phyloP scores from a whole-genome alignment of 257 asterid genomes.

The Nicotiana knightiana region DNA sequence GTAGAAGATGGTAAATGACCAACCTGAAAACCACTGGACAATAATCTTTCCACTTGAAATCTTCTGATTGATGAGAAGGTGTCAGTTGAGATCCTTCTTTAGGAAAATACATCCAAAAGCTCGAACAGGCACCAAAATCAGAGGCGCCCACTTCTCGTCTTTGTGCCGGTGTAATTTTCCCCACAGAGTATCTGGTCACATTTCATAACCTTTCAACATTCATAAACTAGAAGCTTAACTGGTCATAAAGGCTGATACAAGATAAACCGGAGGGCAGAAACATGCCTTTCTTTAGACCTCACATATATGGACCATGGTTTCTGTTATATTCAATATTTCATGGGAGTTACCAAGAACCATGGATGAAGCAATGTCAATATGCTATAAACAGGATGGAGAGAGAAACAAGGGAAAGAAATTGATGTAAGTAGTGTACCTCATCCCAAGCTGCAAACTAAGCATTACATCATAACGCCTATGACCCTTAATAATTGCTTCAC shows the following conservation, averaged over 20 bases:
- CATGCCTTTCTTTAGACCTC: background rate
- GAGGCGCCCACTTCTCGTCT: conserved; percentile 79
- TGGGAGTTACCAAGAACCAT: background rate
- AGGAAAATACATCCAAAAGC: conserved; percentile 93
- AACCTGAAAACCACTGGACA: conserved; percentile 98
- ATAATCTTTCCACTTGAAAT: conserved; percentile 96
- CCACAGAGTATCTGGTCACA: conserved; percentile 76
- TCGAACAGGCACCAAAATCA: conserved; percentile 81
- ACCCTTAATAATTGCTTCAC: conserved; percentile 91
- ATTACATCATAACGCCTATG: conserved; percentile 91
- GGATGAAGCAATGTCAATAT: background rate
- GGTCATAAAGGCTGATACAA: background rate
- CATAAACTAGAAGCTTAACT: background rate
- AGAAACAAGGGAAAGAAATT: background rate
- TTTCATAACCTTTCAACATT: background rate
- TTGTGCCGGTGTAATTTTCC: conserved; percentile 84
- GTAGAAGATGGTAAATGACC: conserved; percentile 6
- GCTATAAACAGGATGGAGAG: background rate
- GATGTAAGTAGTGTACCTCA: conserved; percentile 46
- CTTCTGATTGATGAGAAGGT: conserved; percentile 88
- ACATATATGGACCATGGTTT: background rate
- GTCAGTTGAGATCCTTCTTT: conserved; percentile 82
- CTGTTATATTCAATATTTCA: background rate
- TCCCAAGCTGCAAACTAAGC: conserved; percentile 96
- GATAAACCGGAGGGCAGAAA: background rate